These are phyloP conservation scores for Boletus vinaceobasis DNA, from an alignment of 768 basidiomycete species.

Conservation along the genomic window DNA sequence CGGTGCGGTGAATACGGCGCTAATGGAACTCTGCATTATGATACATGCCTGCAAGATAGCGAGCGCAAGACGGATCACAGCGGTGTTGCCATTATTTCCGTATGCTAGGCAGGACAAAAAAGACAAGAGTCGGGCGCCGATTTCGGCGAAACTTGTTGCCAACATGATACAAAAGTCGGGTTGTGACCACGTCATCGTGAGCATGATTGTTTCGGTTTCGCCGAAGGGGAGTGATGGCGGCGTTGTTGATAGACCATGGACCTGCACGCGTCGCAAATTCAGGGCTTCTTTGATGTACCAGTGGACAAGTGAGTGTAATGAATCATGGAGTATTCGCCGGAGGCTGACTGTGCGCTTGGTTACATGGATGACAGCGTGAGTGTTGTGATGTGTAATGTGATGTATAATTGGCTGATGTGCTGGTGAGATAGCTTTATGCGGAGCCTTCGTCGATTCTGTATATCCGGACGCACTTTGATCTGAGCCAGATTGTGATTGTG, in stretches of 20 bases:
- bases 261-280: slow-evolving; percentile 97
- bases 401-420: slow-evolving; percentile 21
- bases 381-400: slow-evolving; percentile 16
- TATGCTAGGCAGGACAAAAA: slow-evolving; percentile 99
- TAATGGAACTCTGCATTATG: slow-evolving; percentile 99
- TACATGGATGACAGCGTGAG: slow-evolving; percentile 44
- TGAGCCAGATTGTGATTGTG: slow-evolving; percentile 87
- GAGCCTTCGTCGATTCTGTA: slow-evolving; percentile 95
- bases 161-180: slow-evolving; percentile 94
- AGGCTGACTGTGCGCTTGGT: slow-evolving; percentile 14
- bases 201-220: slow-evolving; percentile 29
- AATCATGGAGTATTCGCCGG: not conserved
- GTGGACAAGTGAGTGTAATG: slow-evolving; percentile 88
- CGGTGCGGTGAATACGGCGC: slow-evolving; percentile 82
- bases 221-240: slow-evolving; percentile 2
- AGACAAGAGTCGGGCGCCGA: slow-evolving; percentile 97
- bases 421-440: slow-evolving; percentile 69
- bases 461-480: slow-evolving; percentile 87
- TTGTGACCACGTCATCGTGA: slow-evolving; percentile 94
- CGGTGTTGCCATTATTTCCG: slow-evolving; percentile 96
- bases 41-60: slow-evolving; percentile 99
- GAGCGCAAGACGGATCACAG: slow-evolving; percentile 96
- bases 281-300: slow-evolving; percentile 99
- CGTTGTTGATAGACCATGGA: slow-evolving; percentile 80
- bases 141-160: slow-evolving; percentile 96